Percentiles rank a stretch among this genome's conserved stretches.
These are phyloP conservation scores for Ceratobasidium sp. DNA, from an alignment of 1,284 basidiomycete species.

Conservation along the genomic window DNA sequence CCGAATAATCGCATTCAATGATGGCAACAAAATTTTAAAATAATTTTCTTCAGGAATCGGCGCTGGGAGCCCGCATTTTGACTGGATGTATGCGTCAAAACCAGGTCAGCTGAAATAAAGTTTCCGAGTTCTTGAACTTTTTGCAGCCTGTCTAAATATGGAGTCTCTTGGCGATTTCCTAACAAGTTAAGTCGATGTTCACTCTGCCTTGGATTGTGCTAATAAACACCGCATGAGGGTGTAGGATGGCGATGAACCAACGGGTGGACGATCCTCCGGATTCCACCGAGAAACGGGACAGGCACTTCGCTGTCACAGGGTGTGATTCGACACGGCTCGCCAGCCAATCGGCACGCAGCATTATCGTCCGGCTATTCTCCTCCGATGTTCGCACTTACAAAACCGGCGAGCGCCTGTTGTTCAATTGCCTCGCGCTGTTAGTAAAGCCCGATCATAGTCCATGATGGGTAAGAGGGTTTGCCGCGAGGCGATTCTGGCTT, in stretches of 20 bases:
- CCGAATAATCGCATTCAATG: too few species aligned
- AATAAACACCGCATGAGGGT: too few species aligned
- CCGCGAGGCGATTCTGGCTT: background rate
- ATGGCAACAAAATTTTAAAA: too few species aligned
- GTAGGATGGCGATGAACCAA: background rate
- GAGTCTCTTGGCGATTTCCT: too few species aligned
- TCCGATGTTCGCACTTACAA: background rate
- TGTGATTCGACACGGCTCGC: background rate
- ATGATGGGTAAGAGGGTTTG: background rate
- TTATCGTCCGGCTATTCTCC: background rate
- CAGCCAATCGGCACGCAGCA: slow-evolving; percentile 4
- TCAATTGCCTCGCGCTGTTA: background rate
- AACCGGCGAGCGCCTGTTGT: background rate
- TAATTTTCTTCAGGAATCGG: background rate
- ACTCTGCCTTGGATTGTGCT: too few species aligned
- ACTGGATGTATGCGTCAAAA: background rate
- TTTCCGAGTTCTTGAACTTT: too few species aligned
- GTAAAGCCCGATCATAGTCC: background rate
- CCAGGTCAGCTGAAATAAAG: background rate
- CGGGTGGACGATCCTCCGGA: background rate
- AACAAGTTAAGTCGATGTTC: too few species aligned
- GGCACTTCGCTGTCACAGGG: background rate
- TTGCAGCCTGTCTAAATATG: too few species aligned
- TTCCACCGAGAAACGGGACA: background rate
- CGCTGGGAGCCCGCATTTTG: background rate